These are phyloP conservation scores for Alternaria conjuncta DNA, from an alignment of 2,329 filamentous ascomycete species.

Conservation along the genomic window DNA sequence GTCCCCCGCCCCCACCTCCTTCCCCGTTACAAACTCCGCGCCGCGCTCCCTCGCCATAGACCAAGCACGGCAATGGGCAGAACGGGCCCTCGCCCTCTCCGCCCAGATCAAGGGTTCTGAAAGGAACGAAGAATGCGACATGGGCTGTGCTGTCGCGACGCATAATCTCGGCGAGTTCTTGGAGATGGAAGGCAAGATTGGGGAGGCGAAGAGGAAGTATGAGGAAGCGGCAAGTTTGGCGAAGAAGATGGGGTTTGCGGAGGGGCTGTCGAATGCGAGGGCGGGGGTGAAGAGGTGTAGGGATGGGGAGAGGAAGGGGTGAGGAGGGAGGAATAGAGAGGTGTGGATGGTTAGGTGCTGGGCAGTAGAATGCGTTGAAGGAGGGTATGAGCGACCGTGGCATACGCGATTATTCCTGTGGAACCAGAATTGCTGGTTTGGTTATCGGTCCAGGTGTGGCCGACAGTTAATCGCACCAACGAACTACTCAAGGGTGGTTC, in stretches of 20 bases:
- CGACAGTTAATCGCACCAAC: no score
- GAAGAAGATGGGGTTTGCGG: slow-evolving; percentile 55
- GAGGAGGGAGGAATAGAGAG: background rate
- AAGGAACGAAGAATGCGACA: slow-evolving; percentile 79
- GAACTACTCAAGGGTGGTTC: no score
- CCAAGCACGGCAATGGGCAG: slow-evolving; percentile 78
- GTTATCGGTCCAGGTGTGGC: no score
- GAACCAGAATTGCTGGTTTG: no score
- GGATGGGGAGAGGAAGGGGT: slow-evolving; percentile 1
- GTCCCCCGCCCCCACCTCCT: slow-evolving; percentile 44
- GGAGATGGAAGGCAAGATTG: slow-evolving; percentile 71
- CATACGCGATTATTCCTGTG: no score
- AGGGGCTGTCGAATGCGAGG: slow-evolving; percentile 53
- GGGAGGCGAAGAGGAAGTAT: slow-evolving; percentile 67
- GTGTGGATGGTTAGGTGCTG: no score
- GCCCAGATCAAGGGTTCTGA: slow-evolving; percentile 63
- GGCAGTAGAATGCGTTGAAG: no score
- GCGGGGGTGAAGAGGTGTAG: slow-evolving; percentile 49
- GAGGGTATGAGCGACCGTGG: no score
- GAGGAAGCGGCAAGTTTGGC: slow-evolving; percentile 69
- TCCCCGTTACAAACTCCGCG: slow-evolving; percentile 48
- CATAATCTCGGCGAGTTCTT: slow-evolving; percentile 87
- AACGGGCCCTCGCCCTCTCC: slow-evolving; percentile 58
- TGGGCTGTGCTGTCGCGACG: slow-evolving; percentile 81
- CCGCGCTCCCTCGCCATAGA: slow-evolving; percentile 69